Evolutionary conservation across 2,329 filamentous ascomycete genomes (phyloP), one percentile per base, ranked within the genome.

Genomic region (Phaeomoniella chlamydospora): DNA sequence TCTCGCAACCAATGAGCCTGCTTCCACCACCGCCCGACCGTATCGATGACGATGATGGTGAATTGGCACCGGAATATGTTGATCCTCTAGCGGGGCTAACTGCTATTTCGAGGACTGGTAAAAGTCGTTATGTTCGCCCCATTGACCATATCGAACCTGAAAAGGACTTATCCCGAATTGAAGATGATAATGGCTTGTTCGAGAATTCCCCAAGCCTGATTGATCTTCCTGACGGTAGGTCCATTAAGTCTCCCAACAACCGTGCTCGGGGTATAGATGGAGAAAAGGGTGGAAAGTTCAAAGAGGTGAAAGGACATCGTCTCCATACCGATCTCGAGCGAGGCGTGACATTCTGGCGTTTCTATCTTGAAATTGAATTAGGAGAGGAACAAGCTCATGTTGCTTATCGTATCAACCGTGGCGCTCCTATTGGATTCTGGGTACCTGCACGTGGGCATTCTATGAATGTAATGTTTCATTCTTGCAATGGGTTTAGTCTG

Each of bases 401-500:
- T 43, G 88, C 87, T 0, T 98, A 98, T 57, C 82, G 87, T 37
- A 93, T 98, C 62, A 98, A 98, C 51, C 72, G 79, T 33, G 88
- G 90, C 1, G 87, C 88, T 4, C 75, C 84, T 2, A 77, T 83
- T 36, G 84, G 80, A 1, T 98, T 98, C 55, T 98, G 90, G 88
- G 85, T 98, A 1, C 90, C 92, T 4, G 80, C 80, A 18, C 72
- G 69, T 34, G 80, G 76, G 12, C 71, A 93, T 54, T 74, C 81
- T 2, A 98, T 98, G 90, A 94, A 96, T 60, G 83, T 94, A 54
- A 94, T 96, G 86, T 98, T 94, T 61, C 74, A 96, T 62, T 94
- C 82, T 54, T 94, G 90, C 64, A 98, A 98, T 54, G 90, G 92
- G 2, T 98, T 98, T 64, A 88, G 84, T 47, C 56, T 80, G 35